phyloP scores from a whole-genome alignment of 1,284 basidiomycete species.

The Chalciporus sp. region DNA sequence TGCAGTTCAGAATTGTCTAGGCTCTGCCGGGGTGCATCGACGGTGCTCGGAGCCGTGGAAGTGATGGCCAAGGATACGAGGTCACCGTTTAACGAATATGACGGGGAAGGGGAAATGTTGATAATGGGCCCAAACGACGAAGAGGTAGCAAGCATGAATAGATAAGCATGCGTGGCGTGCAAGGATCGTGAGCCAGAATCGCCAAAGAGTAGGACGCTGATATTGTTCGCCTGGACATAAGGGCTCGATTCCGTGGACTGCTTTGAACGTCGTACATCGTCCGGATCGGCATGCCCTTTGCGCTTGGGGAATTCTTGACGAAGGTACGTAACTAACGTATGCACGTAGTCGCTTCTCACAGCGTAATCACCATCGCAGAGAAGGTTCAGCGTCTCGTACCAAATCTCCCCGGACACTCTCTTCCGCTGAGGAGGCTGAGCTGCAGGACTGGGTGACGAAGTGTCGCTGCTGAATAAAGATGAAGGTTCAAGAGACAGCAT shows the following conservation, averaged over 20 bases:
- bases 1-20: constrained; percentile 24
- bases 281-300: constrained; percentile 48
- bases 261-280: constrained; percentile 46
- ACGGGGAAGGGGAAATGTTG: constrained; percentile 44
- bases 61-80: constrained; percentile 40
- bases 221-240: constrained; percentile 46
- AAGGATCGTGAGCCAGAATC: constrained; percentile 71
- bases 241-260: constrained; percentile 46
- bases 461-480: constrained; percentile 17
- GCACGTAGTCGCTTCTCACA: constrained; percentile 76
- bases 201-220: constrained; percentile 57
- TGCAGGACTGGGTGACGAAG: constrained; percentile 25
- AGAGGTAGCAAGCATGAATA: constrained; percentile 78
- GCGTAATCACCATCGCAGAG: constrained; percentile 76
- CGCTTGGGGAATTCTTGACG: constrained; percentile 71
- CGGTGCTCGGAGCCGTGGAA: constrained; percentile 39
- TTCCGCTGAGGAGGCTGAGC: constrained; percentile 58
- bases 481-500: constrained; percentile 23
- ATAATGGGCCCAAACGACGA: constrained; percentile 55
- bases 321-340: constrained; percentile 74
- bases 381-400: constrained; percentile 86
- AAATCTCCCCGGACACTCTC: constrained; percentile 77
- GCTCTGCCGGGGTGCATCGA: constrained; percentile 24
- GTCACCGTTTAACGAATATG: constrained; percentile 38
- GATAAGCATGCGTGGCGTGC: constrained; percentile 75